A percentile compares a stretch with the other conserved stretches of the same genome.
Evolutionary conservation across 2,329 filamentous ascomycete species (phyloP).

Genomic region (Aspergillus ruber): DNA sequence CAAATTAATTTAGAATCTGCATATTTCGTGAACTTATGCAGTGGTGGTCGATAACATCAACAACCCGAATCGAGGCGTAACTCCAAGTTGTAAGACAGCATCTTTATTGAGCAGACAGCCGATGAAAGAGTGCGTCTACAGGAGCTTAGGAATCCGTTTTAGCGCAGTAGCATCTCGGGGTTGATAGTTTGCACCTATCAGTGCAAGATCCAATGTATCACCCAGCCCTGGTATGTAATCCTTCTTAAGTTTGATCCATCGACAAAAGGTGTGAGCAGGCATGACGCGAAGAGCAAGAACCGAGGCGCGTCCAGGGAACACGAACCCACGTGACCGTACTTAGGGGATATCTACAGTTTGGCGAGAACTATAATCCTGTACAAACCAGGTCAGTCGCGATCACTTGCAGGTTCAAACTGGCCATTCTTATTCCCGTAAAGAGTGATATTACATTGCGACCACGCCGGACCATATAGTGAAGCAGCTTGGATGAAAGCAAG

Average conservation of each 20-base stretch:
- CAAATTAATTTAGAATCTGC: conserved; percentile 43
- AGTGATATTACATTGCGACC: no score
- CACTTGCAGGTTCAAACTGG: no score
- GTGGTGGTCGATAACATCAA: conserved; percentile 53
- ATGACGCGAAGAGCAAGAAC: conserved; percentile 2
- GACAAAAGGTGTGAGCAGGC: conserved; percentile 21
- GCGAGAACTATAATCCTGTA: neutral
- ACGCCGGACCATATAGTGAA: neutral
- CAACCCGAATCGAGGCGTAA: conserved; percentile 55
- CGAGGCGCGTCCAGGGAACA: conserved; percentile 22
- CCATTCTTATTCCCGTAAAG: no score
- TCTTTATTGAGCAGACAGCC: conserved; percentile 68
- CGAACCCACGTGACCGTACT: conserved; percentile 26
- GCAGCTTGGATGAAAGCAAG: neutral
- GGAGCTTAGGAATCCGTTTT: conserved; percentile 45
- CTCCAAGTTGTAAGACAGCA: conserved; percentile 46
- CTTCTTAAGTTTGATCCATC: conserved; percentile 79
- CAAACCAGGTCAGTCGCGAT: neutral
- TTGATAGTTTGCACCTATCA: conserved; percentile 69
- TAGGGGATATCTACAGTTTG: neutral
- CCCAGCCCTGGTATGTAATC: conserved; percentile 74
- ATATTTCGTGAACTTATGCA: conserved; percentile 48
- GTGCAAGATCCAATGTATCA: conserved; percentile 75
- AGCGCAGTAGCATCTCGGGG: conserved; percentile 54
- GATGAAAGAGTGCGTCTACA: conserved; percentile 76